Conservation (phyloP, 805 yeast genomes). For the Metschnikowia vanudenii region DNA sequence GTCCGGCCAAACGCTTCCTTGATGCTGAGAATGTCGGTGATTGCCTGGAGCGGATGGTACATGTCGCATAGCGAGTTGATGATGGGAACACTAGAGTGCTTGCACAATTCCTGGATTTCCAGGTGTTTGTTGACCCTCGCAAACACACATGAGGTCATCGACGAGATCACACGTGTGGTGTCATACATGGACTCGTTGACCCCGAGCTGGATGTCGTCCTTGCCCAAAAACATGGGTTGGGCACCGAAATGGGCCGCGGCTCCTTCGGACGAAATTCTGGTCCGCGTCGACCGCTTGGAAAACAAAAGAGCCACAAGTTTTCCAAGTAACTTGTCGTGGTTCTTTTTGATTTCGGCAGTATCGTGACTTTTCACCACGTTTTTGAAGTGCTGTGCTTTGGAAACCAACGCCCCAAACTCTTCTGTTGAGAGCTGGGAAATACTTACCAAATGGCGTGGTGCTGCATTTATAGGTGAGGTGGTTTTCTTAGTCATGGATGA, state of each 20-base stretch:
- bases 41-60: constrained; percentile 94
- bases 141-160: constrained; percentile 95
- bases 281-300: constrained; percentile 91
- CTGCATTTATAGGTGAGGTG: not conserved
- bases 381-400: constrained; percentile 72
- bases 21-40: constrained; percentile 85
- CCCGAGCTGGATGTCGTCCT: constrained; percentile 94
- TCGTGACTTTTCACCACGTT: constrained; percentile 55
- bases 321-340: constrained; percentile 63
- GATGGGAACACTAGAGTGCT: constrained; percentile 84
- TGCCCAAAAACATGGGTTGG: constrained; percentile 94
- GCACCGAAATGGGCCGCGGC: constrained; percentile 93
- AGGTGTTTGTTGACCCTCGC: constrained; percentile 90
- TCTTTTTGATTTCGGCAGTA: constrained; percentile 27
- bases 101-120: constrained; percentile 74
- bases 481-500: constrained; percentile 6
- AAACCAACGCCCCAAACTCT: constrained; percentile 71
- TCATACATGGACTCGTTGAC: constrained; percentile 91
- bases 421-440: constrained; percentile 72
- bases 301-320: constrained; percentile 81
- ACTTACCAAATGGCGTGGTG: constrained; percentile 72
- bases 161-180: constrained; percentile 82
- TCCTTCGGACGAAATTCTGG: constrained; percentile 91
- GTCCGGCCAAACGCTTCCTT: constrained; percentile 67
- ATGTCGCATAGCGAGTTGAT: constrained; percentile 91